These are phyloP conservation scores for Syzygium oleosum DNA, from an alignment of 345 rosid genomes.

Conservation along the genomic window DNA sequence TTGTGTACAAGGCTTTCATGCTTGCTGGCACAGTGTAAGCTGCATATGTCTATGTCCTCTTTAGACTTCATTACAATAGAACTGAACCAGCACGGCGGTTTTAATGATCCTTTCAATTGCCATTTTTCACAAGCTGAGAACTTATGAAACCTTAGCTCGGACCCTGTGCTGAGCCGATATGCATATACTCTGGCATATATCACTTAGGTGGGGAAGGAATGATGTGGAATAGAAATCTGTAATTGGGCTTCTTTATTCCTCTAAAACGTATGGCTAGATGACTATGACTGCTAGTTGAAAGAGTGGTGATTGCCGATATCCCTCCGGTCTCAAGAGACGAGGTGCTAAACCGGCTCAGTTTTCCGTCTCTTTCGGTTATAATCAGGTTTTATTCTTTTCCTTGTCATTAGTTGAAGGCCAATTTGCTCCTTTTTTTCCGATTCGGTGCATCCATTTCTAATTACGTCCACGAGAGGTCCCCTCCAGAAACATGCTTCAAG, in stretches of 20 bases:
- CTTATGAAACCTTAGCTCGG: background rate
- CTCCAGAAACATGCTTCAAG: background rate
- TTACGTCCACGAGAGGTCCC: background rate
- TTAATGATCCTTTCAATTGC: background rate
- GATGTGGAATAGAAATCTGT: no score
- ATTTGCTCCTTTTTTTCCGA: background rate
- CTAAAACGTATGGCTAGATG: background rate
- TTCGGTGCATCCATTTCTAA: background rate
- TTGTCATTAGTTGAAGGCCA: background rate
- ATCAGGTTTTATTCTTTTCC: background rate
- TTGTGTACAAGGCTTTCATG: conserved; percentile 44
- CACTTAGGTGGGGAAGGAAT: no score
- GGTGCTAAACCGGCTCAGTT: background rate
- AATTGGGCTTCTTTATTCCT: background rate
- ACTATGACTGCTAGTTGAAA: background rate
- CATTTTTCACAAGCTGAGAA: background rate
- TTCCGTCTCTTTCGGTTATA: background rate
- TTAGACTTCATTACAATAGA: background rate
- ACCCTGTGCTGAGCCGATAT: background rate
- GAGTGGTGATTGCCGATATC: background rate
- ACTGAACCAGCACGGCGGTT: background rate
- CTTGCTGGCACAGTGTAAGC: conserved; percentile 35
- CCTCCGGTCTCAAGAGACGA: background rate
- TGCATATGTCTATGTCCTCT: background rate
- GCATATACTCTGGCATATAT: background rate